These are phyloP conservation scores for Diaporthe sp. DNA, from an alignment of 2,329 filamentous ascomycete genomes.

Conservation along the genomic window DNA sequence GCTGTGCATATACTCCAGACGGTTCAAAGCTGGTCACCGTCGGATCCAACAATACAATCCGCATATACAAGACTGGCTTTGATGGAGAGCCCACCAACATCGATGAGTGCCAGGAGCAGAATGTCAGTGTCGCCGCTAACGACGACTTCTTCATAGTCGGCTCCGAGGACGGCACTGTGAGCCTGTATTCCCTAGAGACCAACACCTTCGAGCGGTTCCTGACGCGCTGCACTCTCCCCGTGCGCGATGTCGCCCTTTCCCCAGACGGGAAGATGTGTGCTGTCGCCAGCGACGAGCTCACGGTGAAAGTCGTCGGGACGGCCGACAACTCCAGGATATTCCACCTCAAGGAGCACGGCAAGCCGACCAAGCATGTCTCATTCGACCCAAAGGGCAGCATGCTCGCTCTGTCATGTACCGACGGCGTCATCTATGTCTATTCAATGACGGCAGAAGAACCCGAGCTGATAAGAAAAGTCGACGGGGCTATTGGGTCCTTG, in stretches of 20 bases:
- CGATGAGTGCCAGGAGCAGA: conserved; percentile 90
- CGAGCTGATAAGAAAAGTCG: conserved; percentile 80
- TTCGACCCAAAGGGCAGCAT: conserved; percentile 85
- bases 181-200: conserved; percentile 84
- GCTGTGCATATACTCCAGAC: conserved; percentile 88
- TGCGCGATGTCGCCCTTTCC: conserved; percentile 87
- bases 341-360: conserved; percentile 83
- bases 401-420: conserved; percentile 84
- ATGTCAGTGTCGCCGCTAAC: conserved; percentile 80
- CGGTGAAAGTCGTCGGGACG: conserved; percentile 88
- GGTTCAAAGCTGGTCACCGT: conserved; percentile 89
- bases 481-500: conserved; percentile 83
- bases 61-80: conserved; percentile 90
- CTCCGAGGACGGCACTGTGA: conserved; percentile 95
- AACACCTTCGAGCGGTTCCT: conserved; percentile 84
- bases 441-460: conserved; percentile 82
- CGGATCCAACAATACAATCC: conserved; percentile 92
- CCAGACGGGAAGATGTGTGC: conserved; percentile 88
- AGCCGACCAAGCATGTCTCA: conserved; percentile 89
- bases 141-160: conserved; percentile 89
- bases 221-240: conserved; percentile 83
- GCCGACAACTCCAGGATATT: conserved; percentile 81
- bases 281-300: conserved; percentile 95
- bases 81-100: conserved; percentile 94
- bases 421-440: conserved; percentile 92